Percentiles rank a stretch among this genome's conserved stretches.
phyloP scores from a whole-genome alignment of 345 rosid genomes.

The Gossypioides kirkii region DNA sequence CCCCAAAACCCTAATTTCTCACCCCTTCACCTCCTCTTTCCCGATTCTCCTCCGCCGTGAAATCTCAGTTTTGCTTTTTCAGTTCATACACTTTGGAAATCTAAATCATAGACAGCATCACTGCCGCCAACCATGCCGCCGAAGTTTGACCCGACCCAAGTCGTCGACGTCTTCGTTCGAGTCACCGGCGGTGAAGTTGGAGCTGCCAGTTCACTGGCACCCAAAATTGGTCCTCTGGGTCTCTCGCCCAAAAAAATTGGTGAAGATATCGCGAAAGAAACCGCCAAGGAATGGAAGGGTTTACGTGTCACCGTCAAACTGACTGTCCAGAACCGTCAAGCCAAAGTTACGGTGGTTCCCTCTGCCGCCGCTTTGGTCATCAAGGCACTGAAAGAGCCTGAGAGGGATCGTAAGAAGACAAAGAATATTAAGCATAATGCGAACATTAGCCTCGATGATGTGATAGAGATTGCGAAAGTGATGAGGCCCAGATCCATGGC shows the following conservation, averaged over 20 bases:
- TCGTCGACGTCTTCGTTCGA: conserved; percentile 48
- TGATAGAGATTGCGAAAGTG: conserved; percentile 67
- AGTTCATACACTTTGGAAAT: neutral
- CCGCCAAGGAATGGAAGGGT: conserved; percentile 68
- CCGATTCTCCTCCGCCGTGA: conserved; percentile 18
- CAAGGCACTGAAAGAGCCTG: conserved; percentile 77
- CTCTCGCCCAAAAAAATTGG: conserved; percentile 82
- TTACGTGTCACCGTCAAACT: conserved; percentile 69
- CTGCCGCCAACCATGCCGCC: conserved; percentile 38
- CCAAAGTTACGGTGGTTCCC: conserved; percentile 71
- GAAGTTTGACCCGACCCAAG: conserved; percentile 49
- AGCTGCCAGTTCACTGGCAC: conserved; percentile 60
- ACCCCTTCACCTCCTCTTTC: conserved; percentile 3
- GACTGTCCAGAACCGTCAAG: conserved; percentile 83
- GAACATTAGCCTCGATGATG: conserved; percentile 58
- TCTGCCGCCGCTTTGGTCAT: conserved; percentile 76
- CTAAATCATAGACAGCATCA: neutral
- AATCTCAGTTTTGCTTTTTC: neutral
- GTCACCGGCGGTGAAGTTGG: conserved; percentile 63
- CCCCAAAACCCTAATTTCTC: conserved; percentile 29
- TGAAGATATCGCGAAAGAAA: conserved; percentile 18
- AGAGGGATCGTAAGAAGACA: conserved; percentile 72
- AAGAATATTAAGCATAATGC: conserved; percentile 70
- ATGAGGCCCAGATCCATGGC: conserved; percentile 72
- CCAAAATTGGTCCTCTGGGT: conserved; percentile 76